Evolutionary conservation across 1,284 basidiomycete species (phyloP).

Genomic region (Mycena sp.): DNA sequence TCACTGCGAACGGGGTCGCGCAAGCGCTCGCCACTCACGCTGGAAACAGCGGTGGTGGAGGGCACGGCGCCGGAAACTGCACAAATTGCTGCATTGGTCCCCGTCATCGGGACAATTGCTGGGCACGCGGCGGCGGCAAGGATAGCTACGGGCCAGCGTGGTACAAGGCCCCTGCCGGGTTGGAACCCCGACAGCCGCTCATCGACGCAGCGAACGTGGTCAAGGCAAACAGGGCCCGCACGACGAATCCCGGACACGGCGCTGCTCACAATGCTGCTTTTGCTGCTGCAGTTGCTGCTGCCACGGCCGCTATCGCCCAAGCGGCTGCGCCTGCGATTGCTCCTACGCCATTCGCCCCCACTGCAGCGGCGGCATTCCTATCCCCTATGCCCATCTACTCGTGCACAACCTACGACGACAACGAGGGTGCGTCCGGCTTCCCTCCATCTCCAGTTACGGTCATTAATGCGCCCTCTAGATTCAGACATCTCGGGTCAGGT

Average conservation of each 20-base stretch:
- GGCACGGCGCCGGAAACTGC: not conserved
- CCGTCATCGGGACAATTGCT: not conserved
- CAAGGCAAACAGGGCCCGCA: not conserved
- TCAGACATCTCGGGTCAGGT: too few relatives aligned
- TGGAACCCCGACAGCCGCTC: not conserved
- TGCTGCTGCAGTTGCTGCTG: not conserved
- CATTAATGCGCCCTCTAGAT: not conserved
- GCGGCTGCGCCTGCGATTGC: not conserved
- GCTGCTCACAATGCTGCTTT: too few relatives aligned
- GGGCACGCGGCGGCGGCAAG: slow-evolving; percentile 5
- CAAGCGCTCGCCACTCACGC: not conserved
- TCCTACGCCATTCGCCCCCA: not conserved
- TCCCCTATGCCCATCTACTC: too few relatives aligned
- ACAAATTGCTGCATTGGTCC: not conserved
- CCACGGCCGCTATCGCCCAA: not conserved
- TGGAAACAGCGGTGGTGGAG: not conserved
- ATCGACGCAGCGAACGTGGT: not conserved
- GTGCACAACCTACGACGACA: not conserved
- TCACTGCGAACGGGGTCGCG: too few relatives aligned
- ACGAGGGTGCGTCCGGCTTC: not conserved
- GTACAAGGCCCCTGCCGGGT: not conserved
- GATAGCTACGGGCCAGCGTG: not conserved
- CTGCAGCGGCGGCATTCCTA: not conserved
- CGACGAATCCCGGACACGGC: too few relatives aligned
- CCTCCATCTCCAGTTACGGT: not conserved